Conservation (phyloP, 2,329 filamentous ascomycete species). For the Beauveria australis region DNA sequence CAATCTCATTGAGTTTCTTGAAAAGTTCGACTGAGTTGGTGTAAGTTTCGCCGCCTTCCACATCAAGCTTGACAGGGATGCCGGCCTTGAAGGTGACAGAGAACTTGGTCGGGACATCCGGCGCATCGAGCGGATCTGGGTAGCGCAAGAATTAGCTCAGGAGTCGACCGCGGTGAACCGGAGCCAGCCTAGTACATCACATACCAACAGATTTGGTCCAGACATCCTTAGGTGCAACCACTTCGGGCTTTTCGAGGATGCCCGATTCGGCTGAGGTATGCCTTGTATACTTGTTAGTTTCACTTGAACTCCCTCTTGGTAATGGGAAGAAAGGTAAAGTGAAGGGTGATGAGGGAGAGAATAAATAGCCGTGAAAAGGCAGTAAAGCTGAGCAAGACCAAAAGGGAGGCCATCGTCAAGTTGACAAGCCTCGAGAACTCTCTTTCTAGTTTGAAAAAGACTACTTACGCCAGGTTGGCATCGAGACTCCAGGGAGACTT, state of each 20-base stretch:
- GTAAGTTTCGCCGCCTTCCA: constrained; percentile 44
- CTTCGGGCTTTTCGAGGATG: constrained; percentile 52
- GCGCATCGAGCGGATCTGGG: constrained; percentile 52
- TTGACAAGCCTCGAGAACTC: neutral
- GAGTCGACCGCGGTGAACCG: neutral
- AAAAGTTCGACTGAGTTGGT: constrained; percentile 61
- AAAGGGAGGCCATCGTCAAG: neutral
- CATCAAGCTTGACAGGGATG: constrained; percentile 55
- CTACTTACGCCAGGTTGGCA: constrained; percentile 12
- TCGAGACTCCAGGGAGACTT: constrained; percentile 58
- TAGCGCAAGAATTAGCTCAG: constrained; percentile 24
- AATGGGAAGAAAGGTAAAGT: constrained; percentile 29
- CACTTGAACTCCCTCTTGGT: neutral
- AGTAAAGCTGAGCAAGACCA: neutral
- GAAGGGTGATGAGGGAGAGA: neutral
- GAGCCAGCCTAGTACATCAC: neutral
- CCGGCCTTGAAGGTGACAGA: constrained; percentile 60
- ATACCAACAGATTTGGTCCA: constrained; percentile 52
- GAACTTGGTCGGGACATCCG: constrained; percentile 56
- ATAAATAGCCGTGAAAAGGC: neutral
- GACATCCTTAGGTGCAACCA: constrained; percentile 58
- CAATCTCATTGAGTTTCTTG: constrained; percentile 55
- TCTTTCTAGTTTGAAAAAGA: neutral
- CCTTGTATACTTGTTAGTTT: neutral
- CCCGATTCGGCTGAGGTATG: constrained; percentile 63